phyloP scores from a whole-genome alignment of 352 stramenopile species.

The Phytophthora pistaciae region DNA sequence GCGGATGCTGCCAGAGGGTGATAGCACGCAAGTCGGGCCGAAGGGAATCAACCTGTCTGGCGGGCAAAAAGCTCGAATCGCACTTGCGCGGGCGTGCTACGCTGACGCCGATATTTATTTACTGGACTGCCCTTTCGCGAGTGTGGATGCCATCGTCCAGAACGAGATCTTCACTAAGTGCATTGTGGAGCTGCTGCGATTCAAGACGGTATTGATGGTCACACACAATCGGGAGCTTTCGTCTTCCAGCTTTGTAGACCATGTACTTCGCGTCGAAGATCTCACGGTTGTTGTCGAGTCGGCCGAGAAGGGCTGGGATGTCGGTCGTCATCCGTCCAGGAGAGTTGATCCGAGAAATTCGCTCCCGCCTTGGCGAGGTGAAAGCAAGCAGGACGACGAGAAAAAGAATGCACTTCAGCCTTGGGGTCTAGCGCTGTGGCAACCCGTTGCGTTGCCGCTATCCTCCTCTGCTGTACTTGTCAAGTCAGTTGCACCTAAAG shows the following conservation, averaged over 20 bases:
- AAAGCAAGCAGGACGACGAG: neutral
- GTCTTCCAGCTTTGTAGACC: slow-evolving; percentile 53
- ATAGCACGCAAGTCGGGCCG: slow-evolving; percentile 51
- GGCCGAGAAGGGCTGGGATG: slow-evolving; percentile 31
- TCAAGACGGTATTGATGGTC: slow-evolving; percentile 62
- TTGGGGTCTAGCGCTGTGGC: slow-evolving; percentile 31
- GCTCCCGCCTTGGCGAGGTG: slow-evolving; percentile 38
- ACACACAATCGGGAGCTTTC: slow-evolving; percentile 68
- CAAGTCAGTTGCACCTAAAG: slow-evolving; percentile 14
- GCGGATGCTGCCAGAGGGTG: slow-evolving; percentile 61
- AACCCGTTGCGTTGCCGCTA: slow-evolving; percentile 17
- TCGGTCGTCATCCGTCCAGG: slow-evolving; percentile 27
- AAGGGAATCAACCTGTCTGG: slow-evolving; percentile 69
- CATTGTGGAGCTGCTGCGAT: slow-evolving; percentile 53
- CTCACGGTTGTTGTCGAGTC: slow-evolving; percentile 39
- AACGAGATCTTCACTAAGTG: slow-evolving; percentile 70
- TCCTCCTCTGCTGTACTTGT: slow-evolving; percentile 4
- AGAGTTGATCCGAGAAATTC: slow-evolving; percentile 41
- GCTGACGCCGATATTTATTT: slow-evolving; percentile 64
- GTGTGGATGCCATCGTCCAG: slow-evolving; percentile 67
- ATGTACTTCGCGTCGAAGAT: slow-evolving; percentile 43
- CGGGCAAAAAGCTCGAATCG: slow-evolving; percentile 64
- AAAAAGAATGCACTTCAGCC: slow-evolving; percentile 1
- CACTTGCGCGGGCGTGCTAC: slow-evolving; percentile 66
- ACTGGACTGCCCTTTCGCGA: slow-evolving; percentile 61